These are phyloP conservation scores for Euclidium syriacum DNA, from an alignment of 345 rosid species.

Conservation along the genomic window DNA sequence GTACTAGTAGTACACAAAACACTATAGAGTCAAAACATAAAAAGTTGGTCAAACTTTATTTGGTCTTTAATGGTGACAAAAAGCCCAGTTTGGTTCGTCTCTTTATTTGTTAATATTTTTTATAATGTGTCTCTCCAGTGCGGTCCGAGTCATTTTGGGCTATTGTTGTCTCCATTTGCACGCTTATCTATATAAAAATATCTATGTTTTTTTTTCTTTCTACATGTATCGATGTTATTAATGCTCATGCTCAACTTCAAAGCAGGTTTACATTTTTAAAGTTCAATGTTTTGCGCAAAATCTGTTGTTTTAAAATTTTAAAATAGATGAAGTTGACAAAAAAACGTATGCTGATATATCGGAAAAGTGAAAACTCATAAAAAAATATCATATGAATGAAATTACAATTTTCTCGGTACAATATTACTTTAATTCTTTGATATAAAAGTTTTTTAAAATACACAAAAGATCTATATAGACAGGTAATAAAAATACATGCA, in stretches of 20 bases:
- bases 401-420: too few relatives aligned
- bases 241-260: conserved; percentile 18
- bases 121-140: not conserved
- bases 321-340: not conserved
- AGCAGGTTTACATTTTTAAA: not conserved
- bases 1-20: conserved; percentile 2
- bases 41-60: conserved; percentile 29
- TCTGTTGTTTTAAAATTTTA: not conserved
- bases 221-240: conserved; percentile 22
- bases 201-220: not conserved
- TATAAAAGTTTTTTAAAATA: too few relatives aligned
- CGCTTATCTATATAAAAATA: conserved; percentile 3
- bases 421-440: too few relatives aligned
- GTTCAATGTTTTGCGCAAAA: not conserved
- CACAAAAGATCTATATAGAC: not conserved
- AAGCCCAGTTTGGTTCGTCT: conserved; percentile 3
- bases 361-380: too few relatives aligned
- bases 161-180: conserved; percentile 16
- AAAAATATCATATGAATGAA: too few relatives aligned
- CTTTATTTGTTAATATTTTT: not conserved
- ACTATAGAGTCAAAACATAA: conserved; percentile 22
- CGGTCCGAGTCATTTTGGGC: conserved; percentile 26
- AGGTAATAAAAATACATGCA: not conserved
- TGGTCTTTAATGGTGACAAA: conserved; percentile 17
- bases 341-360: too few relatives aligned